A percentile compares a stretch with the other conserved stretches of the same genome.
phyloP scores from a whole-genome alignment of 805 yeast genomes.

The Isabelozyma pseudorhagii region DNA sequence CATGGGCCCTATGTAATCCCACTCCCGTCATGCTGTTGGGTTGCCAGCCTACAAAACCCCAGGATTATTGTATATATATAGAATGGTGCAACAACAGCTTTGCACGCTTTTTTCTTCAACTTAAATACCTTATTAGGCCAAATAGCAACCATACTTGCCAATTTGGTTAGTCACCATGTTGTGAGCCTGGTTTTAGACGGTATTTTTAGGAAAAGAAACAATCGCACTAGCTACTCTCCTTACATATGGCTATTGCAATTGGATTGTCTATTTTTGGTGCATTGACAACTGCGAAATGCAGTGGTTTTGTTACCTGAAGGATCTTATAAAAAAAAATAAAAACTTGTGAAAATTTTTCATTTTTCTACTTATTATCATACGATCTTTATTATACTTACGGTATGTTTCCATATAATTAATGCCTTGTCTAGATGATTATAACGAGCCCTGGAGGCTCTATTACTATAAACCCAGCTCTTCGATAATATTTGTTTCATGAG shows the following conservation, averaged over 20 bases:
- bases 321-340: too few relatives aligned
- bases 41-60: too few relatives aligned
- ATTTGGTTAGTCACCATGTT: not conserved
- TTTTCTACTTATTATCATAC: too few relatives aligned
- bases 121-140: not conserved
- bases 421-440: constrained; percentile 10
- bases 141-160: not conserved
- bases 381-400: not conserved
- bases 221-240: too few relatives aligned
- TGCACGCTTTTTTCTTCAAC: not conserved
- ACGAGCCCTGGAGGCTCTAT: constrained; percentile 17
- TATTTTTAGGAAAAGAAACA: too few relatives aligned
- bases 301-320: too few relatives aligned
- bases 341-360: not conserved
- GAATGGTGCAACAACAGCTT: too few relatives aligned
- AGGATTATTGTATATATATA: too few relatives aligned
- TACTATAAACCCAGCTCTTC: constrained; percentile 18
- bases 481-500: constrained; percentile 17
- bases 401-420: not conserved
- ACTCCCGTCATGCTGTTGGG: too few relatives aligned
- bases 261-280: not conserved
- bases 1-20: too few relatives aligned
- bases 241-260: too few relatives aligned
- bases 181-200: not conserved
- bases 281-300: not conserved